Evolutionary conservation across 805 yeast genomes (phyloP), one percentile per base, ranked within the genome.

Genomic region (Gaillardinia entomophila): DNA sequence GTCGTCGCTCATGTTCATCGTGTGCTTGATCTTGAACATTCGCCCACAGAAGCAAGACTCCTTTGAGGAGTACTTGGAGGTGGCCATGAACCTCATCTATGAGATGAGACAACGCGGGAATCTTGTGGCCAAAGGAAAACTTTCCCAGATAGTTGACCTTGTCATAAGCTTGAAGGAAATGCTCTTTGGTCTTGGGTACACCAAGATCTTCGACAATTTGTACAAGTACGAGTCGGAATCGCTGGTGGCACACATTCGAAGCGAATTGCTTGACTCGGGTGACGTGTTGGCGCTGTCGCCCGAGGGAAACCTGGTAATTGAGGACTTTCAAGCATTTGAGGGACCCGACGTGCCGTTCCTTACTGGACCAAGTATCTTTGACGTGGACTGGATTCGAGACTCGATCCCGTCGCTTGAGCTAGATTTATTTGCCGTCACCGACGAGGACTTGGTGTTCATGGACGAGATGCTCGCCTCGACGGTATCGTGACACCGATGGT

Each of bases 91-190:
- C 25, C 32, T 49, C 13, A 43, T 51, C 34, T 36, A 43, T 16
- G 46, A 43, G 16, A 51, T 52, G 57, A 26, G 31, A 19, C 18
- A 32, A 4, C 32, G 36, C 26, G 56, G 56, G 5, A 52, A 52
- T 29, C 19, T 38, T 24, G 40, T 52, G 17, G 54, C 57, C 3
- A 41, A 36, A 16, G 55, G 53, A 4, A 45, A 46, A 26, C 27
- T 46, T 13, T 23, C 26, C 17, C 49, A 44, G 25, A 24, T 48
- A 6, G 17, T 38, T 3, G 36, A 35, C 16, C 35, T 47, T 18
- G 18, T 40, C 6, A 17, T 14, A 11, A 18, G 28, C 11, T 33
- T 36, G n/a, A 24, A 20, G 11, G 30, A 18, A 4, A 15, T 30
- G 4, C 29, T 38, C 13, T 12, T n/a, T 3, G 27, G 16, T 6